Percentiles rank a stretch among this genome's conserved stretches.
phyloP scores from a whole-genome alignment of 768 basidiomycete species.

The Auriscalpium orientale region DNA sequence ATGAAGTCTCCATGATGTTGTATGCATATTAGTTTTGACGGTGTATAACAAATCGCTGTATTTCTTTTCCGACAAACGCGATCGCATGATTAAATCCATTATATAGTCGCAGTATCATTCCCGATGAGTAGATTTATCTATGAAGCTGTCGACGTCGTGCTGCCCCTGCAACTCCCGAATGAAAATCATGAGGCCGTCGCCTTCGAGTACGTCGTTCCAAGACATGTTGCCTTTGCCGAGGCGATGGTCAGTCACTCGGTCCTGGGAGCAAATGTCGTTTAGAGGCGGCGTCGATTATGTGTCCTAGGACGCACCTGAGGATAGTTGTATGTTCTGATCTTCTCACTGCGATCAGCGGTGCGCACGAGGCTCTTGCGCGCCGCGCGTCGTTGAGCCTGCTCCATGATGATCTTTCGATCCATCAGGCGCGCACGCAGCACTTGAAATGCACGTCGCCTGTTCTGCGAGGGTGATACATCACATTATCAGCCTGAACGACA shows the following conservation, averaged over 20 bases:
- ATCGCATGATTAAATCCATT: too few relatives aligned
- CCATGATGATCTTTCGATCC: conserved; percentile 65
- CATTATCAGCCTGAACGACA: not conserved
- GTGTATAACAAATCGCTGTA: too few relatives aligned
- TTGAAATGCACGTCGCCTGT: conserved; percentile 88
- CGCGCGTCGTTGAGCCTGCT: conserved; percentile 63
- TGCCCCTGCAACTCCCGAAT: conserved; percentile 8
- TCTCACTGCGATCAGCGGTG: conserved; percentile 84
- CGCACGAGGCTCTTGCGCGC: conserved; percentile 68
- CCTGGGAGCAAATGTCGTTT: not conserved
- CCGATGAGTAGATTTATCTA: too few relatives aligned
- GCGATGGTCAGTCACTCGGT: conserved; percentile 15
- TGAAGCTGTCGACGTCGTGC: not conserved
- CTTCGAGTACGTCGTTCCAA: conserved; percentile 15
- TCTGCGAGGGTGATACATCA: conserved; percentile 36
- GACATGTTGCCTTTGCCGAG: conserved; percentile 15
- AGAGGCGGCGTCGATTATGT: not conserved
- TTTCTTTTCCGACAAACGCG: too few relatives aligned
- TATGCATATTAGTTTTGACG: too few relatives aligned
- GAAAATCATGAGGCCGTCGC: conserved; percentile 4
- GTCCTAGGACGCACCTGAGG: conserved; percentile 49
- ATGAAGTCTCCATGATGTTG: too few relatives aligned
- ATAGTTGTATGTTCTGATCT: conserved; percentile 94
- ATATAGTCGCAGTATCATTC: too few relatives aligned
- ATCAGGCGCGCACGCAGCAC: conserved; percentile 81